Conservation (phyloP, 2,329 filamentous ascomycete species). For the Parastagonospora nodorum region DNA sequence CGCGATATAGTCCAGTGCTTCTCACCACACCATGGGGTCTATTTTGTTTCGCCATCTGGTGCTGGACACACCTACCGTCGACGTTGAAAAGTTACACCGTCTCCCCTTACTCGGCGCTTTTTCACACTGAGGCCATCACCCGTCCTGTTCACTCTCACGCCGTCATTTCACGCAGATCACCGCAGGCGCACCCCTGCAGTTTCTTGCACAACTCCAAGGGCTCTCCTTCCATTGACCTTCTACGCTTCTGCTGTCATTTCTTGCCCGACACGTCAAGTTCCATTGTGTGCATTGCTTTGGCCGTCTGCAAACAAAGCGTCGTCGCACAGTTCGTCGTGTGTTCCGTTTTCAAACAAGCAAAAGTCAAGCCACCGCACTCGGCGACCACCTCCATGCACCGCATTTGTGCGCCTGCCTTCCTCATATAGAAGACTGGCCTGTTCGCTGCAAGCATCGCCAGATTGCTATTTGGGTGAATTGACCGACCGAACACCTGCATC, state of each 20-base stretch:
- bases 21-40: neutral
- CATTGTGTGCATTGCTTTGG: constrained; percentile 6
- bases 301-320: constrained; percentile 8
- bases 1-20: constrained; percentile 1
- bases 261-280: neutral
- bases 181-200: neutral
- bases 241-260: constrained; percentile 1
- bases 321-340: constrained; percentile 6
- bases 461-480: neutral
- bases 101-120: neutral
- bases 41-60: too few species aligned
- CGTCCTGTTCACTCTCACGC: neutral
- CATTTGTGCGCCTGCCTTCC: constrained; percentile 7
- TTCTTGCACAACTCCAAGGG: neutral
- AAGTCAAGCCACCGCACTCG: constrained; percentile 13
- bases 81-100: neutral
- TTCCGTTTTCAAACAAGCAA: constrained; percentile 18
- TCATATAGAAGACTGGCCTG: constrained; percentile 6
- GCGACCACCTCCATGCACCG: constrained; percentile 12
- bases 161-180: neutral
- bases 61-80: too few species aligned
- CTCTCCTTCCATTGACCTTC: neutral
- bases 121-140: too few species aligned
- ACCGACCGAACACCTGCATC: neutral
- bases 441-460: constrained; percentile 7